These are phyloP conservation scores for Lentinula boryana DNA, from an alignment of 768 basidiomycete species.

Conservation along the genomic window DNA sequence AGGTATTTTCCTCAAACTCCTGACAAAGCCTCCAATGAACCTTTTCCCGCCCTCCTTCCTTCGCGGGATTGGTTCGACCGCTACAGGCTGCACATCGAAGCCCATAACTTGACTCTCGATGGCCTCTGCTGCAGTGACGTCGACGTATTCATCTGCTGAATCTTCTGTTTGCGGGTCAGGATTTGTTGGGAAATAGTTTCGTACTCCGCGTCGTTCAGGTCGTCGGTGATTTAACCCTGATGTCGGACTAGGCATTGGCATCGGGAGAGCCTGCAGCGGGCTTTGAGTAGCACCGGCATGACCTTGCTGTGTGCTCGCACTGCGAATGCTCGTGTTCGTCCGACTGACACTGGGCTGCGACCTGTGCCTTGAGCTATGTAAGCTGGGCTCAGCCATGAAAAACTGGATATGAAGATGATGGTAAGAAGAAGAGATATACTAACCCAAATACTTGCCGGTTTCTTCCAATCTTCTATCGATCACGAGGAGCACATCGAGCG, in stretches of 20 bases:
- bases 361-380: background rate
- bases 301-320: background rate
- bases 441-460: background rate
- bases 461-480: background rate
- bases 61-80: background rate
- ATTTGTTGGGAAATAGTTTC: background rate
- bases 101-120: background rate
- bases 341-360: slow-evolving; percentile 1
- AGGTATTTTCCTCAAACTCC: background rate
- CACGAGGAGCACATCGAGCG: background rate
- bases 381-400: slow-evolving; percentile 1
- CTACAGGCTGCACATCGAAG: background rate
- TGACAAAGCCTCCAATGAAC: slow-evolving; percentile 1
- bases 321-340: background rate
- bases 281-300: background rate
- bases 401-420: background rate
- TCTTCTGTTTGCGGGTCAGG: background rate
- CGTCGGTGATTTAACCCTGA: background rate
- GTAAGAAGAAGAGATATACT: background rate
- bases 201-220: background rate
- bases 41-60: background rate
- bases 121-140: background rate
- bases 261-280: background rate
- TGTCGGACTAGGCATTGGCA: background rate
- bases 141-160: background rate